Conservation (phyloP, 2,329 filamentous ascomycete species). For the Scedosporium apiospermum region DNA sequence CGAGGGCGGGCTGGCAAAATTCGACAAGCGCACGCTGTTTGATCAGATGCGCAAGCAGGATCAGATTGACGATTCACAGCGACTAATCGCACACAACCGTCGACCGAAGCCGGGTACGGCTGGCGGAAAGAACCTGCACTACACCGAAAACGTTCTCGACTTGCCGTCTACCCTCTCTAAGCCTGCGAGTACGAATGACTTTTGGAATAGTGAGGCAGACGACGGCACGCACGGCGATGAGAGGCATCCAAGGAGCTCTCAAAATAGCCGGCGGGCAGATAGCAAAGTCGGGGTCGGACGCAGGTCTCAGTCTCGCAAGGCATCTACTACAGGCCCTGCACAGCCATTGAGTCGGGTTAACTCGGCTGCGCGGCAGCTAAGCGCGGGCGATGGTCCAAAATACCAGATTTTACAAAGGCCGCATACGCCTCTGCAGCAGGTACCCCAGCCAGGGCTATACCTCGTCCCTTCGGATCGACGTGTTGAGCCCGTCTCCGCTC, state of each 20-base stretch:
- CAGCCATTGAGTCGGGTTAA: constrained; percentile 32
- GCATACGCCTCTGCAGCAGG: neutral
- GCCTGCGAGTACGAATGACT: constrained; percentile 28
- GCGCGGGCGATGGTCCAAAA: constrained; percentile 2
- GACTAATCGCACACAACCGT: constrained; percentile 85
- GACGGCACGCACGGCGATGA: constrained; percentile 43
- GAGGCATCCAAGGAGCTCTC: constrained; percentile 40
- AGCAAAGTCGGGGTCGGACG: constrained; percentile 38
- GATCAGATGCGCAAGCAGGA: constrained; percentile 87
- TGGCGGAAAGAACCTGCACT: constrained; percentile 83
- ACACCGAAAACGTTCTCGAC: constrained; percentile 84
- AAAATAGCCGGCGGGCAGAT: constrained; percentile 40
- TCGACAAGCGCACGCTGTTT: constrained; percentile 88
- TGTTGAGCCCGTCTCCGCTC: constrained; percentile 55
- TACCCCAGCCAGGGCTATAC: constrained; percentile 33
- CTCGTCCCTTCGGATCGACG: constrained; percentile 45
- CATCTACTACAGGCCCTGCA: constrained; percentile 33
- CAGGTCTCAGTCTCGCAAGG: constrained; percentile 49
- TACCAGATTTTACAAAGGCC: constrained; percentile 4
- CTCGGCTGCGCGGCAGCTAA: constrained; percentile 2
- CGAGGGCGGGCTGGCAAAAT: constrained; percentile 78
- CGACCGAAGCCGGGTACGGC: constrained; percentile 57
- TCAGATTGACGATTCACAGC: constrained; percentile 75
- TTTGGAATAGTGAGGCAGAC: constrained; percentile 69
- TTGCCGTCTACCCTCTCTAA: constrained; percentile 31